Base-by-base conservation (phyloP, 1,139 yeast genomes). In the Nadsonia commutata region DNA sequence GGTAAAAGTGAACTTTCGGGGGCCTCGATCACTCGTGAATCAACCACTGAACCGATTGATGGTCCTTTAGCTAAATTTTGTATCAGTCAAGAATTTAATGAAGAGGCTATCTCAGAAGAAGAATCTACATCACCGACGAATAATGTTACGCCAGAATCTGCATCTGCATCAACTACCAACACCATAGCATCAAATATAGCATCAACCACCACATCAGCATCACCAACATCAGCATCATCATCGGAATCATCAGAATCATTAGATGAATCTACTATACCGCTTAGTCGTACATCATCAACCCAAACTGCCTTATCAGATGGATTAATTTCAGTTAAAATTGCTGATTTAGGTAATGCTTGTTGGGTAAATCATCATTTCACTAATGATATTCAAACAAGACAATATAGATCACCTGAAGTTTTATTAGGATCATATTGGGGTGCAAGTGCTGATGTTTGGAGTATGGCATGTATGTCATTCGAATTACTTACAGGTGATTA, bases 271-370 rank as follows among this genome's bases (percentile, higher is more conserved):
- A 27, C 33, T 11, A 27, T 31, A 19, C 16, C 38, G 7, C 37
- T 16, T 33, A 42, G 36, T 17, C 45, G 20, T 16, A 27, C 21
- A 23, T 23, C 37, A 22, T 36, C 43, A 5, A 40, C 49, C 13
- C 42, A 46, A 3, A 52, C 56, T 2, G 57, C 56, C 2, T 42
- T 53, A n/a, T 67, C 62, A 18, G 64, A 61, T 41, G 65, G 64
- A 46, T 40, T 54, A 9, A 66, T 74, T 41, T 67, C 68, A 19
- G 78, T 77, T 43, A 84, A 83, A 58, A 73, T 84, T 45, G 94
- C 93, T 2, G 95, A 84, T 57, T 68, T 84, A 45, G 95, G 95
- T 19, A 84, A 84, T 57, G 93, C 94, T 0, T 82, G 94, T 51
- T 80, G 80, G 73, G 67, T 72, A 8, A 66, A 74, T 54, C 71